Evolutionary conservation across 176 grass and related monocot genomes (phyloP).

Genomic region (Musa beccarii): DNA sequence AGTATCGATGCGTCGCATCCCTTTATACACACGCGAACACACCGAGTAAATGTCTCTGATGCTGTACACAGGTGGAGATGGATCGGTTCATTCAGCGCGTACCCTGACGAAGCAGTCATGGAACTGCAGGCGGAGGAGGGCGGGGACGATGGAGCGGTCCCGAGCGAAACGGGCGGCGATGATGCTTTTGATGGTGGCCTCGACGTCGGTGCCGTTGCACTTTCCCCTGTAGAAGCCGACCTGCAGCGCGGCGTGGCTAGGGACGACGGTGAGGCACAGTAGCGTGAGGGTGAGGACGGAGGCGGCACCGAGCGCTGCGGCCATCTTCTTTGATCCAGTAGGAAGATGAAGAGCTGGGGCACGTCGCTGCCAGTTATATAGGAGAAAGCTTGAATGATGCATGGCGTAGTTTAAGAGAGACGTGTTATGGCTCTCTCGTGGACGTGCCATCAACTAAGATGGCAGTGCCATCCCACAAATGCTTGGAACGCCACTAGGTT

Average conservation of each 20-base stretch:
- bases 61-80: too few relatives aligned
- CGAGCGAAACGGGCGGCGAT: conserved; percentile 33
- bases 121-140: conserved; percentile 69
- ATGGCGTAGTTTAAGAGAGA: too few relatives aligned
- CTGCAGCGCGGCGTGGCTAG: conserved; percentile 33
- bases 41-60: too few relatives aligned
- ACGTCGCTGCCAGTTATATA: too few relatives aligned
- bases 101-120: conserved; percentile 65
- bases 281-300: conserved; percentile 22
- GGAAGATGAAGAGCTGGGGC: too few relatives aligned
- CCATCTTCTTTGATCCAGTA: not conserved
- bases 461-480: too few relatives aligned
- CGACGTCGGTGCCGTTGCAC: conserved; percentile 53
- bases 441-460: too few relatives aligned
- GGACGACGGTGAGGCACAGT: not conserved
- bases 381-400: too few relatives aligned
- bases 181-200: conserved; percentile 39
- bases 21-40: conserved; percentile 14
- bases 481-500: too few relatives aligned
- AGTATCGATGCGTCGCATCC: conserved; percentile 77
- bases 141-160: conserved; percentile 52
- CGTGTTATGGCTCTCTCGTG: too few relatives aligned
- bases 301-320: conserved; percentile 4
- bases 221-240: conserved; percentile 44
- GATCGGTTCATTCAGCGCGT: not conserved